Percentiles rank a stretch among this genome's conserved stretches.
phyloP scores from a whole-genome alignment of 2,329 filamentous ascomycete species.

The Pseudogymnoascus sp. region DNA sequence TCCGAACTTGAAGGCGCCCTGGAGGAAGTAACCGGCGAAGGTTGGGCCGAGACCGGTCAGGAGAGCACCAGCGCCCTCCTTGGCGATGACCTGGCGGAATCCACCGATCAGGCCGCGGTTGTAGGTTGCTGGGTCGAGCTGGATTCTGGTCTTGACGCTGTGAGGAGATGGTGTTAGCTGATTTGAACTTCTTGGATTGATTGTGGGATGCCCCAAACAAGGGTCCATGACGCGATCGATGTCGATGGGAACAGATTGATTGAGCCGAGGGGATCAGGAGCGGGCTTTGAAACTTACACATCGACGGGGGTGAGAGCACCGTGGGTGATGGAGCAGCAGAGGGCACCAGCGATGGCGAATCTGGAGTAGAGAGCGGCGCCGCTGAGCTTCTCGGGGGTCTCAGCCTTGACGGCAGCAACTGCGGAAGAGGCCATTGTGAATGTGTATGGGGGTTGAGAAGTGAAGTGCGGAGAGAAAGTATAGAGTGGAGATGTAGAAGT shows the following conservation, averaged over 20 bases:
- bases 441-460: background rate
- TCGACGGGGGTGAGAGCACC: slow-evolving; percentile 95
- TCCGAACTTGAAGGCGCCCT: slow-evolving; percentile 89
- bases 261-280: background rate
- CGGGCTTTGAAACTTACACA: slow-evolving; percentile 67
- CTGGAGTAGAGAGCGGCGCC: slow-evolving; percentile 78
- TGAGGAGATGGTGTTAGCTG: slow-evolving; percentile 22
- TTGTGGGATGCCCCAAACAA: background rate
- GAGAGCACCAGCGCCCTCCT: slow-evolving; percentile 80
- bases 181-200: slow-evolving; percentile 14
- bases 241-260: background rate
- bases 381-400: slow-evolving; percentile 42
- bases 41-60: slow-evolving; percentile 82
- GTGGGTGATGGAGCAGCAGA: slow-evolving; percentile 98
- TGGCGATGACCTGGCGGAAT: slow-evolving; percentile 77
- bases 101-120: slow-evolving; percentile 82
- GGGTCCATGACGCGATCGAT: background rate
- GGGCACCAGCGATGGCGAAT: slow-evolving; percentile 93
- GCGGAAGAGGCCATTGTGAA: background rate
- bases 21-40: slow-evolving; percentile 86
- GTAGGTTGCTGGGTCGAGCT: slow-evolving; percentile 84
- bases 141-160: slow-evolving; percentile 93
- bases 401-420: slow-evolving; percentile 16
- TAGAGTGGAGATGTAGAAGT: slow-evolving; percentile 4
- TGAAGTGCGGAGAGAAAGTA: background rate